Conservation (phyloP, 257 asterid genomes). For the Solanum etuberosum region DNA sequence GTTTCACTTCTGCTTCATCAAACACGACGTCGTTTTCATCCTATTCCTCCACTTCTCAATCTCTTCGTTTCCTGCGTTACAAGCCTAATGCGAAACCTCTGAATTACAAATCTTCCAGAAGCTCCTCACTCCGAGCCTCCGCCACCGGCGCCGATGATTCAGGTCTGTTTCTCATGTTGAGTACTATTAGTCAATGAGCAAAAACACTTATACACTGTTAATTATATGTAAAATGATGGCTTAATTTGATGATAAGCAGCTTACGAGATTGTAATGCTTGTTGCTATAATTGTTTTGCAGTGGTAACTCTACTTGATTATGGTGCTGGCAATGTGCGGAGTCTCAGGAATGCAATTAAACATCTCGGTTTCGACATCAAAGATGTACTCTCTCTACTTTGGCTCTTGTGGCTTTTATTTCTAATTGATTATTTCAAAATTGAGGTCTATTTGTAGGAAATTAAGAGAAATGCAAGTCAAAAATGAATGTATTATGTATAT, state of each 20-base stretch:
- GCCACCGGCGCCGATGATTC: constrained; percentile 37
- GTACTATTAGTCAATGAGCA: not conserved
- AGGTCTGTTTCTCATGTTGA: constrained; percentile 9
- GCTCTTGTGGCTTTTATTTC: not conserved
- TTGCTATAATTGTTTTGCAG: constrained; percentile 20
- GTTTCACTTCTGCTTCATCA: not conserved
- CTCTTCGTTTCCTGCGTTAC: constrained; percentile 20
- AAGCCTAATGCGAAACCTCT: constrained; percentile 10
- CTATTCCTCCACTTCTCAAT: constrained; percentile 6
- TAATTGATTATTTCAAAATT: not conserved
- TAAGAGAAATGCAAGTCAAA: not conserved
- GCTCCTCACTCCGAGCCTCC: constrained; percentile 50
- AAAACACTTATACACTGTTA: not conserved
- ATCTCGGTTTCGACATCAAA: constrained; percentile 63
- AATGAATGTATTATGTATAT: not conserved
- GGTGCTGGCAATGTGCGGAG: constrained; percentile 99
- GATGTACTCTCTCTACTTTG: constrained; percentile 33
- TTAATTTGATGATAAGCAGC: not conserved
- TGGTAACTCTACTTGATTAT: constrained; percentile 87
- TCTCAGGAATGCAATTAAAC: constrained; percentile 72
- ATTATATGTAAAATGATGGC: not conserved
- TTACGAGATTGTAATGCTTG: not conserved
- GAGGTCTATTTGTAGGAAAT: not conserved
- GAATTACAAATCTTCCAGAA: constrained; percentile 27
- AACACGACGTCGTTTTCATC: constrained; percentile 18